Evolutionary conservation across 2,329 filamentous ascomycete species (phyloP).

Genomic region (Teratosphaeria destructans): DNA sequence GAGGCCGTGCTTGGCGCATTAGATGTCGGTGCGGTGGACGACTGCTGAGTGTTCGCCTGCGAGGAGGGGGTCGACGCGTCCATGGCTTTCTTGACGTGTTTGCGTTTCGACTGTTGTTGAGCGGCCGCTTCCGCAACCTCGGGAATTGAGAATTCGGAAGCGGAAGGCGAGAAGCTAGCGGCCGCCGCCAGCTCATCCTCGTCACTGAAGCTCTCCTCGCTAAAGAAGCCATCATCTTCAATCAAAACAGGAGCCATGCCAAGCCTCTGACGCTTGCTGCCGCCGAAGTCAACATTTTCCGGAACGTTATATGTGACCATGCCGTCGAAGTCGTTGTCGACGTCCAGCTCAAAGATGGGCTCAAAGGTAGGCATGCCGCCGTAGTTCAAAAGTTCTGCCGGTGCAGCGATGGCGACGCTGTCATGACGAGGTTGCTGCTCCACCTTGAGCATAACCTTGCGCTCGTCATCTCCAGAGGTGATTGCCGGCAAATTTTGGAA

Average conservation of each 20-base stretch:
- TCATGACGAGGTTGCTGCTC: constrained; percentile 8
- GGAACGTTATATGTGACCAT: constrained; percentile 61
- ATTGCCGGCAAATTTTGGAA: constrained; percentile 56
- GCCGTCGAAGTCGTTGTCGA: constrained; percentile 75
- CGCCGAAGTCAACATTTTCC: constrained; percentile 48
- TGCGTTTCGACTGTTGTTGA: constrained; percentile 19
- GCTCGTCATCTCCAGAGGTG: constrained; percentile 43
- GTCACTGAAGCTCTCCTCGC: constrained; percentile 64
- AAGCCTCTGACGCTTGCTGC: constrained; percentile 62
- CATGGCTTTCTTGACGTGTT: constrained; percentile 22
- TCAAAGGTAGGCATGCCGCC: constrained; percentile 65
- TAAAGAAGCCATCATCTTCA: constrained; percentile 68
- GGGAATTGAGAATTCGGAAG: constrained; percentile 36
- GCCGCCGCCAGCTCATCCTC: constrained; percentile 57
- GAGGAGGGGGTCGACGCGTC: constrained; percentile 36
- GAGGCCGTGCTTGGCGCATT: constrained; percentile 24
- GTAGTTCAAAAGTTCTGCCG: constrained; percentile 38
- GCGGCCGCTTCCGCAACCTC: constrained; percentile 18
- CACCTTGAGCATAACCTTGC: constrained; percentile 21
- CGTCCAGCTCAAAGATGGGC: constrained; percentile 80
- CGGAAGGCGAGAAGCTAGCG: constrained; percentile 53
- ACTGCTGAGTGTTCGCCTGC: constrained; percentile 30
- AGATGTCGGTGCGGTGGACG: constrained; percentile 33
- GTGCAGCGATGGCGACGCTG: constrained; percentile 29
- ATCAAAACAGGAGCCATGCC: constrained; percentile 42